A percentile compares a stretch with the other conserved stretches of the same genome.
Evolutionary conservation across 1,139 yeast genomes (phyloP).

Genomic region (Pichiaceae sp.): DNA sequence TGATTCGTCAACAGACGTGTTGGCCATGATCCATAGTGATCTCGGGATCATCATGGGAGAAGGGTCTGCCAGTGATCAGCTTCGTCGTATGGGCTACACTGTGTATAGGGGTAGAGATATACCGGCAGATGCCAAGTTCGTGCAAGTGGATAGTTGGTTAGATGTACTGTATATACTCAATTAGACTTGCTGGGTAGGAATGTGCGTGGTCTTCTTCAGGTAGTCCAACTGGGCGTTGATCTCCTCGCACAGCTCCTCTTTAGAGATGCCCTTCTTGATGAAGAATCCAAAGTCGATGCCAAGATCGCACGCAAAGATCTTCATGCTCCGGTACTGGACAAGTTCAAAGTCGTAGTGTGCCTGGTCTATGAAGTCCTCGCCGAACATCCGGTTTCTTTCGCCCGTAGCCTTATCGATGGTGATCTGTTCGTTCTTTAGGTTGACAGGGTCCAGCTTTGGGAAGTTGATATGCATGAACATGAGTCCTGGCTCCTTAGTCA

Average conservation of each 20-base stretch:
- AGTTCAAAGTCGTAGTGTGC: slow-evolving; percentile 49
- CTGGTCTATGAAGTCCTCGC: slow-evolving; percentile 29
- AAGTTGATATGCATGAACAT: slow-evolving; percentile 32
- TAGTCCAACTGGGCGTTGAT: slow-evolving; percentile 36
- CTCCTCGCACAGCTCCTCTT: slow-evolving; percentile 39
- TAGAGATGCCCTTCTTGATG: slow-evolving; percentile 30
- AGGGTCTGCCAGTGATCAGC: slow-evolving; percentile 23
- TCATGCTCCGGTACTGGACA: slow-evolving; percentile 26
- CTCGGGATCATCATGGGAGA: slow-evolving; percentile 41
- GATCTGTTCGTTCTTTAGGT: slow-evolving; percentile 19
- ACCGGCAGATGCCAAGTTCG: slow-evolving; percentile 8
- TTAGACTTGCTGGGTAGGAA: background rate
- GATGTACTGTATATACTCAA: slow-evolving; percentile 11
- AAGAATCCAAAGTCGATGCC: slow-evolving; percentile 38
- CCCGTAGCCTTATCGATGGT: slow-evolving; percentile 28
- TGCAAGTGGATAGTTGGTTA: slow-evolving; percentile 17
- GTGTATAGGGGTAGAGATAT: slow-evolving; percentile 8
- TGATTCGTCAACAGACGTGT: slow-evolving; percentile 57
- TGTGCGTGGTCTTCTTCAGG: slow-evolving; percentile 25
- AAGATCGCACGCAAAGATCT: slow-evolving; percentile 44
- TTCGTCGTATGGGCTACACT: slow-evolving; percentile 13
- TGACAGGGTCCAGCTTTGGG: slow-evolving; percentile 35
- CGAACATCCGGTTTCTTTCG: slow-evolving; percentile 37
- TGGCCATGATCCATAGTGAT: slow-evolving; percentile 42
- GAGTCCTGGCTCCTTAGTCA: slow-evolving; percentile 14